Percentiles rank a stretch among this genome's conserved stretches.
Conservation (phyloP, 306 rosid genomes). For the Oxytropis ochrocephala region DNA sequence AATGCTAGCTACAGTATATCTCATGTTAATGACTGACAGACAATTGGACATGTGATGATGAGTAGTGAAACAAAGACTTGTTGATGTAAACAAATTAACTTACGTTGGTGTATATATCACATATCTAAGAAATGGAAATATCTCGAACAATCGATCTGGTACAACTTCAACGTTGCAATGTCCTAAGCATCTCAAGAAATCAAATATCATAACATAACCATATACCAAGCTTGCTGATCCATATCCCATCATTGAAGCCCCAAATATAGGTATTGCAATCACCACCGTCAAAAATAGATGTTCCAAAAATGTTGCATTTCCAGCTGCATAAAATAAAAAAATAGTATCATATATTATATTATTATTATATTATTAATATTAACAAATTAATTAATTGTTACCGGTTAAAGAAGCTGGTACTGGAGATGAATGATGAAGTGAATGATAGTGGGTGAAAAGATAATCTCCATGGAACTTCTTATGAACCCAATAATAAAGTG, state of each 20-base stretch:
- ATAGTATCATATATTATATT: no score
- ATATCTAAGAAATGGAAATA: constrained; percentile 55
- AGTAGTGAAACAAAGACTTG: neutral
- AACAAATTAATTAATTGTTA: neutral
- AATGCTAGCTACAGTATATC: neutral
- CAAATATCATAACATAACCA: constrained; percentile 54
- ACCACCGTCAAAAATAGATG: constrained; percentile 47
- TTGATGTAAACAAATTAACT: constrained; percentile 23
- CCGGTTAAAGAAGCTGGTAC: constrained; percentile 67
- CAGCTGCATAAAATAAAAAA: constrained; percentile 44
- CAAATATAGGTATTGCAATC: constrained; percentile 63
- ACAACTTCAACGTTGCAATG: constrained; percentile 72
- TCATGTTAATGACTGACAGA: neutral
- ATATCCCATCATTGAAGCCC: constrained; percentile 49
- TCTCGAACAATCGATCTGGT: constrained; percentile 50
- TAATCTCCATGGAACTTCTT: constrained; percentile 43
- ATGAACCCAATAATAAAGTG: constrained; percentile 73
- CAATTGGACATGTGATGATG: neutral
- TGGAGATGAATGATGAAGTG: constrained; percentile 78
- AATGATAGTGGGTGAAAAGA: constrained; percentile 61
- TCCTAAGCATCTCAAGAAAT: constrained; percentile 76
- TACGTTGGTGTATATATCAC: constrained; percentile 84
- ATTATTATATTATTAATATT: no score
- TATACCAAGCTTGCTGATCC: constrained; percentile 59
- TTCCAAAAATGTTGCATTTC: constrained; percentile 65